Evolutionary conservation across 495 filamentous ascomycete genomes (phyloP), one percentile per base, ranked within the genome.

Genomic region (Talaromyces adpressus): DNA sequence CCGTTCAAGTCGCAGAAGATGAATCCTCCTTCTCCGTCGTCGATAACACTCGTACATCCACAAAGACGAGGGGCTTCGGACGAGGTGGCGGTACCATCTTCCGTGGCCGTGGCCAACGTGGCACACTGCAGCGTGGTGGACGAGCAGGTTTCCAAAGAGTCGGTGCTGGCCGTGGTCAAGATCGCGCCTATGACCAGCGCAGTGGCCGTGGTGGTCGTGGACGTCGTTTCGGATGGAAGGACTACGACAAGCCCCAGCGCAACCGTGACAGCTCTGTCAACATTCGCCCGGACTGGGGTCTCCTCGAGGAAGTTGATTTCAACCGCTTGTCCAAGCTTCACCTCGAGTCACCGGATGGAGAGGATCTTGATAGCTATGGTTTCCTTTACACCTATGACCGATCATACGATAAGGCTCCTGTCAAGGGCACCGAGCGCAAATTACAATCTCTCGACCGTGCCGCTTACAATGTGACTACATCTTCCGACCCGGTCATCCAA

Each of bases 251-350:
- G 85, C 94, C 94, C 39, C 87, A 94, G 77, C 87, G 94, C 67
- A 97, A 93, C 70, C 91, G 94, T 62, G 94, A 98, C 80, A 87
- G 93, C 7, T 96, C 91, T 32, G 89, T 98, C 72, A 91, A 90
- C 73, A 90, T 97, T 74, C 93, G 93, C 75, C 83, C 93, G 18
- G 92, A 97, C 69, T 98, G 94, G 94, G 84, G 86, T 69, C 86
- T 98, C 80, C 80, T 97, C 51, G 95, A 98, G 79, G 95, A 98
- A 82, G 97, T 98, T 73, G 94, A 98, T 73, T 98, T 96, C 79
- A 93, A 87, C 79, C 90, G 94, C 64, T 84, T 98, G 56, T 83
- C 85, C 62, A 98, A 98, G 84, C 82, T 98, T 65, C 98, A 96
- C 78, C 84, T 98, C 25, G 95, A 97, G 69, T 86, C 91, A 2